Conservation (phyloP, 441 rosid genomes). For the Arabidopsis lyrata region DNA sequence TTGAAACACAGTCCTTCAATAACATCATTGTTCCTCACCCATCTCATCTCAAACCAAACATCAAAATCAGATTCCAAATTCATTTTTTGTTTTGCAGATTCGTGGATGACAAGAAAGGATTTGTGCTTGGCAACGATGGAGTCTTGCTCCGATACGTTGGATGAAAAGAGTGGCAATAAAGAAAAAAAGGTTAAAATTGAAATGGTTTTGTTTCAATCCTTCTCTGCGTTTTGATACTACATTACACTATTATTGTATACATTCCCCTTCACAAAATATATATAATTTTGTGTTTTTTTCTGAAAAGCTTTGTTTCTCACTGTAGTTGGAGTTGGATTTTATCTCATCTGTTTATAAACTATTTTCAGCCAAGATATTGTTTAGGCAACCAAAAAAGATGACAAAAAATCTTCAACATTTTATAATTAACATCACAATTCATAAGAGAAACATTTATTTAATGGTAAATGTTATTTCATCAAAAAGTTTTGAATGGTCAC, state of each 20-base stretch:
- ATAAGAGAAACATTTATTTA: too few species aligned
- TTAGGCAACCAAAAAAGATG: conserved; percentile 11
- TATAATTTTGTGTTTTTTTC: background rate
- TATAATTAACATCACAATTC: too few species aligned
- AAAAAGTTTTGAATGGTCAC: too few species aligned
- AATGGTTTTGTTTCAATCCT: conserved; percentile 7
- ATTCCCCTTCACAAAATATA: background rate
- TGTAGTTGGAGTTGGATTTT: conserved; percentile 7
- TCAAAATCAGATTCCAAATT: conserved; percentile 11
- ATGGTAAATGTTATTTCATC: too few species aligned
- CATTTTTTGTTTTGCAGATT: conserved; percentile 55
- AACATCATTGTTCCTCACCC: conserved; percentile 7
- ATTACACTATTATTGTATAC: conserved; percentile 16
- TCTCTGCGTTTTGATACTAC: conserved; percentile 23
- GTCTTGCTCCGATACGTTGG: conserved; percentile 96
- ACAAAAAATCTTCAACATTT: too few species aligned
- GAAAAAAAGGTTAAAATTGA: conserved; percentile 8
- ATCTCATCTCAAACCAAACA: background rate
- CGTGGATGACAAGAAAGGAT: conserved; percentile 78
- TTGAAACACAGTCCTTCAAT: background rate
- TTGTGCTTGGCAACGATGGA: conserved; percentile 89
- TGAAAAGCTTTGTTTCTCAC: background rate
- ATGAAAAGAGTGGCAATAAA: conserved; percentile 36
- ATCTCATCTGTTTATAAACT: background rate
- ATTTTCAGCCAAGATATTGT: background rate